These are phyloP conservation scores for Aspergillus pseudoterreus DNA, from an alignment of 2,329 filamentous ascomycete species.

Conservation along the genomic window DNA sequence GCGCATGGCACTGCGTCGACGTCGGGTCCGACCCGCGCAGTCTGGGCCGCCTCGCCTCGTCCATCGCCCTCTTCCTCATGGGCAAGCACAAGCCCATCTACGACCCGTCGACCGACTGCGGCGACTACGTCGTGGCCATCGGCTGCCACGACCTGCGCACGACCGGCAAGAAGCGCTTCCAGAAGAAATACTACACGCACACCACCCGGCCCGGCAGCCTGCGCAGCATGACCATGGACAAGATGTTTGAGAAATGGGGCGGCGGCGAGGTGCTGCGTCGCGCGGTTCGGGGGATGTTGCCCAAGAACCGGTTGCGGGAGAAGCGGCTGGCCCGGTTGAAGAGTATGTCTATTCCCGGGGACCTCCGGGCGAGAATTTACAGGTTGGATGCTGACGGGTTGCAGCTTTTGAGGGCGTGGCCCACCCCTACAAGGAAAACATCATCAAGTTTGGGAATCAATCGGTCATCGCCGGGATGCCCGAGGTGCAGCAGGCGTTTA, in stretches of 20 bases:
- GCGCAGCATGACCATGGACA: slow-evolving; percentile 88
- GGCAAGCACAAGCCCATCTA: slow-evolving; percentile 99
- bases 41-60: slow-evolving; percentile 84
- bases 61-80: slow-evolving; percentile 86
- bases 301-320: slow-evolving; percentile 90
- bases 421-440: slow-evolving; percentile 88
- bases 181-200: slow-evolving; percentile 96
- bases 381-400: slow-evolving; percentile 10
- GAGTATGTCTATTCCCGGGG: slow-evolving; percentile 43
- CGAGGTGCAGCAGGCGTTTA: slow-evolving; percentile 36
- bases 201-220: slow-evolving; percentile 85
- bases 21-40: slow-evolving; percentile 66
- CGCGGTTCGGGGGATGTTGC: slow-evolving; percentile 94
- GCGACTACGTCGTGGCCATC: slow-evolving; percentile 95
- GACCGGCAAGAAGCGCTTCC: slow-evolving; percentile 86
- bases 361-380: background rate
- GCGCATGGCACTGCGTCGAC: slow-evolving; percentile 91
- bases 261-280: slow-evolving; percentile 86
- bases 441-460: slow-evolving; percentile 67
- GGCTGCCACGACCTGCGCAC: slow-evolving; percentile 82
- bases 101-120: slow-evolving; percentile 96
- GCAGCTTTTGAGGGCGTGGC: slow-evolving; percentile 83
- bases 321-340: slow-evolving; percentile 84
- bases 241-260: slow-evolving; percentile 89
- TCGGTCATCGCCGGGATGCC: slow-evolving; percentile 33